A percentile compares a stretch with the other conserved stretches of the same genome.
phyloP scores from a whole-genome alignment of 257 asterid genomes.

The Lantana camara region DNA sequence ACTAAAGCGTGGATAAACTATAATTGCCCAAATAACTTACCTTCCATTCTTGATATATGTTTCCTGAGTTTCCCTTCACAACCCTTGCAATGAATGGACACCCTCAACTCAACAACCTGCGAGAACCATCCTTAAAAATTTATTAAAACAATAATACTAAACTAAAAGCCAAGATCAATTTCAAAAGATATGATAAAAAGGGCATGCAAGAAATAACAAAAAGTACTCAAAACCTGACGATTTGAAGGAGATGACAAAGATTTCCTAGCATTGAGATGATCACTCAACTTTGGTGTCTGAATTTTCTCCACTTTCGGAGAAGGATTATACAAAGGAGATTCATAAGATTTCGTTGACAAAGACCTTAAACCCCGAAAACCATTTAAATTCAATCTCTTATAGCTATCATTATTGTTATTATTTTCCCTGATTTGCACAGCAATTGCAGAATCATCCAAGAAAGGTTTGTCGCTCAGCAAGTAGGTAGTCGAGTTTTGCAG shows the following conservation, averaged over 20 bases:
- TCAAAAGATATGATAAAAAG: too few species aligned
- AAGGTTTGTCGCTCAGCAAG: slow-evolving; percentile 52
- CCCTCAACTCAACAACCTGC: slow-evolving; percentile 87
- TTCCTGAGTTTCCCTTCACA: slow-evolving; percentile 90
- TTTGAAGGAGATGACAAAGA: slow-evolving; percentile 33
- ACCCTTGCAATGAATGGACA: slow-evolving; percentile 94
- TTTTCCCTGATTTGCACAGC: slow-evolving; percentile 1
- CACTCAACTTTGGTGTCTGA: slow-evolving; percentile 25
- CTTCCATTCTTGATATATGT: slow-evolving; percentile 91
- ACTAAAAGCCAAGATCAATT: neutral
- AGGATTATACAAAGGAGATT: slow-evolving; percentile 45
- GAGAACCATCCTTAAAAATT: neutral
- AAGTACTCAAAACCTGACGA: slow-evolving; percentile 43
- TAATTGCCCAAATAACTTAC: slow-evolving; percentile 28
- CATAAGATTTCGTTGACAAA: slow-evolving; percentile 42
- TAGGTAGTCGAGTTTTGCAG: slow-evolving; percentile 39
- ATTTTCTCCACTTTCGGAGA: neutral
- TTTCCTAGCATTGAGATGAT: slow-evolving; percentile 40
- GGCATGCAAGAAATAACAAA: neutral
- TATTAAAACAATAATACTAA: neutral
- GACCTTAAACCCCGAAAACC: slow-evolving; percentile 40
- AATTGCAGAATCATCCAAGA: slow-evolving; percentile 34
- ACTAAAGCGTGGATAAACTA: too few species aligned
- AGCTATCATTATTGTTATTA: neutral
- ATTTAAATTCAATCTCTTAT: slow-evolving; percentile 30